phyloP scores from a whole-genome alignment of 2,329 filamentous ascomycete species.

The Lasiodiplodia sp. region DNA sequence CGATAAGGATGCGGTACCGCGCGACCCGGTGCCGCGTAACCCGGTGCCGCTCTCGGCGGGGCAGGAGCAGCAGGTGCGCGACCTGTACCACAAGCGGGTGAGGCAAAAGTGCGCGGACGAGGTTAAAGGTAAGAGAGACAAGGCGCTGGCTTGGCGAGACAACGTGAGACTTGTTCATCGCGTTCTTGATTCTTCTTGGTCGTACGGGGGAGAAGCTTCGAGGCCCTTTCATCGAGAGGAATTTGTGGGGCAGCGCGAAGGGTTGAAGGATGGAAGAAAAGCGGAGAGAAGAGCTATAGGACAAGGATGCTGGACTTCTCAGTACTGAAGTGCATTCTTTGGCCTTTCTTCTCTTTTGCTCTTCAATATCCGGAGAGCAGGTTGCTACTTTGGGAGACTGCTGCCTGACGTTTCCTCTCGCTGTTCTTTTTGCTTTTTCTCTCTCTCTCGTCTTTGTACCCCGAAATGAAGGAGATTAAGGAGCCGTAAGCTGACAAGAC shows the following conservation, averaged over 20 bases:
- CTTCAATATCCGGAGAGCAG: neutral
- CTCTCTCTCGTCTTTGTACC: neutral
- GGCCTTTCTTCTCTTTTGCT: neutral
- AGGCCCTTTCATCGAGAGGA: too few relatives aligned
- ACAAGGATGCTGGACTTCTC: neutral
- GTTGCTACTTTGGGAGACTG: neutral
- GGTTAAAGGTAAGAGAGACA: conserved; percentile 51
- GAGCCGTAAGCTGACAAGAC: neutral
- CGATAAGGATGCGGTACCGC: conserved; percentile 15
- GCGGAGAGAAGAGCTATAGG: too few relatives aligned
- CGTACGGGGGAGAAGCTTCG: too few relatives aligned
- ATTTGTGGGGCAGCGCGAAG: too few relatives aligned
- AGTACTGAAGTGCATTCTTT: neutral
- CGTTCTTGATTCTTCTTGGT: too few relatives aligned
- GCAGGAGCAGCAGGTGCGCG: conserved; percentile 82
- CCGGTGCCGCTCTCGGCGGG: conserved; percentile 82
- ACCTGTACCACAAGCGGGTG: conserved; percentile 82
- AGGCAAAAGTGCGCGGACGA: conserved; percentile 72
- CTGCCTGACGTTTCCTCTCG: neutral
- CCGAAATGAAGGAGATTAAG: neutral
- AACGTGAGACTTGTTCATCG: too few relatives aligned
- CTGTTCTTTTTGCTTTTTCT: too few relatives aligned
- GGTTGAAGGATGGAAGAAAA: neutral
- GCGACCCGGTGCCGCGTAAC: conserved; percentile 59
- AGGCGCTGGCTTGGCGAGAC: too few relatives aligned